Conservation (phyloP, 2,329 filamentous ascomycete species). For the Dryadomyces quercus-mongolicae region DNA sequence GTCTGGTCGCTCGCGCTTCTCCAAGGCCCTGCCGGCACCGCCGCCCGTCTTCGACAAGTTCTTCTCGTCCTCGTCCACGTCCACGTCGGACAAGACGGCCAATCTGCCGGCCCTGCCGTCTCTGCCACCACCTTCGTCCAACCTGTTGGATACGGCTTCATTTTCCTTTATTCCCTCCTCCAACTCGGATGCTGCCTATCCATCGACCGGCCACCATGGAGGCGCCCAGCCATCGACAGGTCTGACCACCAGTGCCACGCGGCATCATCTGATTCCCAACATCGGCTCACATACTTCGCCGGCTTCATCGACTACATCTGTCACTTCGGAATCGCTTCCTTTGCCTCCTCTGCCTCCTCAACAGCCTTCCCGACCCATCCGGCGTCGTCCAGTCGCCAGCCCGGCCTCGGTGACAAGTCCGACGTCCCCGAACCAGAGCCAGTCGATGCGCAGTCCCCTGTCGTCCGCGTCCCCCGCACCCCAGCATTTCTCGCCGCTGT, state of each 20-base stretch:
- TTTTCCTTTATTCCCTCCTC: constrained; percentile 1
- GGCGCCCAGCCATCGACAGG: background rate
- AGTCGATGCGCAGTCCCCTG: background rate
- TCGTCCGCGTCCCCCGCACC: background rate
- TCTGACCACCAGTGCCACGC: background rate
- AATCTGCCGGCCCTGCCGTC: background rate
- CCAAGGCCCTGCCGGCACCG: constrained; percentile 43
- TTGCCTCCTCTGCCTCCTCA: background rate
- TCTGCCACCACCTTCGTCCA: constrained; percentile 6
- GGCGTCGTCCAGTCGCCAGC: constrained; percentile 1
- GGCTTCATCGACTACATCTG: background rate
- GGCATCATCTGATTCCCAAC: background rate
- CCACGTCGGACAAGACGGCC: background rate
- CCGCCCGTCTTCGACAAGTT: constrained; percentile 14
- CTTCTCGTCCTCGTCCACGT: constrained; percentile 1
- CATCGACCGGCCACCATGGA: background rate
- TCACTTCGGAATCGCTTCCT: background rate
- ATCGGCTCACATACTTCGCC: background rate
- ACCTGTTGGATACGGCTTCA: constrained; percentile 1
- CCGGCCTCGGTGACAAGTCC: background rate
- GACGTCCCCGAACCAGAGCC: background rate
- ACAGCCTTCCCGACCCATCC: background rate
- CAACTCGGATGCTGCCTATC: background rate
- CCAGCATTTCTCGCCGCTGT: background rate
- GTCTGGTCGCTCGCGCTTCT: constrained; percentile 41